phyloP scores from a whole-genome alignment of 192 early-diverging fungal species.

The Chytriomyces sp. region DNA sequence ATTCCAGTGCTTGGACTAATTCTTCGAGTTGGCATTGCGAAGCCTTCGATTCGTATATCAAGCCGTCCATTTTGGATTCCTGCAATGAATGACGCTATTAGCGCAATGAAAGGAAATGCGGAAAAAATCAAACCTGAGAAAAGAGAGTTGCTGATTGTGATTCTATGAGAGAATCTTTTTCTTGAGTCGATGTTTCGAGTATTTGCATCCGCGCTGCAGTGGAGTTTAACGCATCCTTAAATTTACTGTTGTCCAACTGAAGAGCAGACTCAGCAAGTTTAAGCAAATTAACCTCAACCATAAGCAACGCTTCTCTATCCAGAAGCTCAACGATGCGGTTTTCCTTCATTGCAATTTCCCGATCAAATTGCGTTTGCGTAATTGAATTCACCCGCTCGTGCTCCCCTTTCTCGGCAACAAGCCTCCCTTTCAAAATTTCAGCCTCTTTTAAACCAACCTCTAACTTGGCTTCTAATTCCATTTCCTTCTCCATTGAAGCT shows the following conservation, averaged over 20 bases:
- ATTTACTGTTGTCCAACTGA: neutral
- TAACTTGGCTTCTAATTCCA: neutral
- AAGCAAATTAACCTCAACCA: neutral
- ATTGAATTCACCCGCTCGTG: neutral
- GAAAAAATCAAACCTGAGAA: neutral
- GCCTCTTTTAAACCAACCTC: neutral
- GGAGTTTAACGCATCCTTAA: no score
- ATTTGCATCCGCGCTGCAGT: no score
- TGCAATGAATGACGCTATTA: neutral
- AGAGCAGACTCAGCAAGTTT: neutral
- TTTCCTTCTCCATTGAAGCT: neutral
- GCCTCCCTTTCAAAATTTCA: neutral
- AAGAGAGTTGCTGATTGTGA: neutral
- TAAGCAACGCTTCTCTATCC: neutral
- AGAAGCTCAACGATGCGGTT: neutral
- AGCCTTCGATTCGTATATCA: neutral
- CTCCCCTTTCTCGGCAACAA: neutral
- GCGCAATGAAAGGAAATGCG: neutral
- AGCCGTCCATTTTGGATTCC: neutral
- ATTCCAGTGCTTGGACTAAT: no score
- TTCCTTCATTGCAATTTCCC: neutral
- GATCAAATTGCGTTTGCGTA: neutral
- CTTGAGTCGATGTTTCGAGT: neutral
- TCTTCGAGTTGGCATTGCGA: neutral
- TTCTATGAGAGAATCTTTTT: neutral